A percentile compares a stretch with the other conserved stretches of the same genome.
Evolutionary conservation across 306 rosid genomes (phyloP).

Genomic region (Fragaria vesca): DNA sequence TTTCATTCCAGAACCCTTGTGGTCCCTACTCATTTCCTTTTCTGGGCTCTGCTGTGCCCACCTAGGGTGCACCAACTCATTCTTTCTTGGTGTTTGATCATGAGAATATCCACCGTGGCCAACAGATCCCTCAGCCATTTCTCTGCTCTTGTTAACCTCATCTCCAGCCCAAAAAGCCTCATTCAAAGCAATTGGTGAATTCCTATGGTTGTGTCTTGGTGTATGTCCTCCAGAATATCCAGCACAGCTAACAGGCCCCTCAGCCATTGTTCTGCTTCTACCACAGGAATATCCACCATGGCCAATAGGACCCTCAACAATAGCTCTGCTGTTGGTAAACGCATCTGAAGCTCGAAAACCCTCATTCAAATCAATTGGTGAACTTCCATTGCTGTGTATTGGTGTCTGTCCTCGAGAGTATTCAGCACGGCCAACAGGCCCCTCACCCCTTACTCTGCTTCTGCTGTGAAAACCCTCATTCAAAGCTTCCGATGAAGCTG

Average conservation of each 20-base stretch:
- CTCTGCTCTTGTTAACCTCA: conserved; percentile 12
- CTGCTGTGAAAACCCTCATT: neutral
- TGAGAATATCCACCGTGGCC: neutral
- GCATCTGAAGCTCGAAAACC: conserved; percentile 1
- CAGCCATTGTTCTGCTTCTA: conserved; percentile 9
- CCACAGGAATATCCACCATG: neutral
- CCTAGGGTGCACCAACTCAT: neutral
- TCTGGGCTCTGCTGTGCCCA: neutral
- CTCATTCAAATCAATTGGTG: neutral
- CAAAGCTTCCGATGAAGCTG: too few relatives aligned
- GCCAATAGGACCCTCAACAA: neutral
- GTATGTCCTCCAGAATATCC: neutral
- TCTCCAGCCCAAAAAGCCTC: neutral
- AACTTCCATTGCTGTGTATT: neutral
- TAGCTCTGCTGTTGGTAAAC: neutral
- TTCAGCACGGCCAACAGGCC: neutral
- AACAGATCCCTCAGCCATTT: neutral
- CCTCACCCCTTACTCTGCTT: neutral
- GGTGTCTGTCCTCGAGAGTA: neutral
- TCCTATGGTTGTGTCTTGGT: neutral
- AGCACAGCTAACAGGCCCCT: neutral
- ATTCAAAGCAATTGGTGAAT: neutral
- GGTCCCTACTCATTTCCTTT: neutral
- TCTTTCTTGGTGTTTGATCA: neutral
- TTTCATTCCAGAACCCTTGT: conserved; percentile 11